Conservation (phyloP, 139 green algal genomes). For the Diplosphaera chodatii region DNA sequence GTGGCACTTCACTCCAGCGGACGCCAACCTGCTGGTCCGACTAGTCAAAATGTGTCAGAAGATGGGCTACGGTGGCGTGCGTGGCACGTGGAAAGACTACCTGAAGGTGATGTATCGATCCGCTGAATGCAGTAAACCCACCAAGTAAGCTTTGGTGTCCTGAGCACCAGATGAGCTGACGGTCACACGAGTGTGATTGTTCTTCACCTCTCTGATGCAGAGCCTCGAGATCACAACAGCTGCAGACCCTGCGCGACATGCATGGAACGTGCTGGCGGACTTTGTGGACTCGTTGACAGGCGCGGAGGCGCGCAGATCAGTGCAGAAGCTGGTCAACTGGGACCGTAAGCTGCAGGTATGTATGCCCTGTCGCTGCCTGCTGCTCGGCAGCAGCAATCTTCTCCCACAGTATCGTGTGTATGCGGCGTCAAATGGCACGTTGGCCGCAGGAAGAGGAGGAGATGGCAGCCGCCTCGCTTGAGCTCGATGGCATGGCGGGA, state of each 20-base stretch:
- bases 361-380: not conserved
- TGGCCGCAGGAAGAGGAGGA: not conserved
- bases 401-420: no score
- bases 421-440: no score
- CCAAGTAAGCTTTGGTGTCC: no score
- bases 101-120: no score
- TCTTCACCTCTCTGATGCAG: not conserved
- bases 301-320: not conserved
- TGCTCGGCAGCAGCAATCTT: no score
- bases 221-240: not conserved
- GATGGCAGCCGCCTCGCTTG: not conserved
- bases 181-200: no score
- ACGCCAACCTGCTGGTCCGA: slow-evolving; percentile 4
- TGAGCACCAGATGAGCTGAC: no score
- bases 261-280: not conserved
- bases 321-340: not conserved
- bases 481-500: not conserved
- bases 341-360: not conserved
- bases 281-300: not conserved
- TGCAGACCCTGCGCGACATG: not conserved
- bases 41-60: slow-evolving; percentile 13
- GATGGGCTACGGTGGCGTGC: not conserved
- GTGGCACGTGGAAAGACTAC: slow-evolving; percentile 11
- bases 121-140: no score
- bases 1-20: not conserved